Evolutionary conservation across 768 basidiomycete genomes (phyloP).

Genomic region (Termitomyces eurrhizus): DNA sequence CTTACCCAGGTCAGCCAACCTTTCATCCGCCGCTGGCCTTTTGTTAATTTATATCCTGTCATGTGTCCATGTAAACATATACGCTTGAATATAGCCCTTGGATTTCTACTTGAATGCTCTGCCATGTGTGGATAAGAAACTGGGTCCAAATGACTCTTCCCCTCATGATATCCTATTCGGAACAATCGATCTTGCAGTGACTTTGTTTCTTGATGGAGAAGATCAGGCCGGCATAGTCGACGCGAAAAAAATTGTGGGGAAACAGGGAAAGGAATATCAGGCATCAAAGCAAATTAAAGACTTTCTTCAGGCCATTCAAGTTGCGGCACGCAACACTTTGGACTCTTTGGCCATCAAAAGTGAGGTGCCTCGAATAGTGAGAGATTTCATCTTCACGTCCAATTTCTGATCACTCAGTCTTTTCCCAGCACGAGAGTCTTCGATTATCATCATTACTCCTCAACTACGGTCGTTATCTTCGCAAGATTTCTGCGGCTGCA

Average conservation of each 20-base stretch:
- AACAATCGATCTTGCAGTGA: slow-evolving; percentile 37
- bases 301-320: slow-evolving; percentile 16
- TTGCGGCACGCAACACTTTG: slow-evolving; percentile 10
- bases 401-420: background rate
- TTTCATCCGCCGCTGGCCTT: slow-evolving; percentile 15
- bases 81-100: slow-evolving; percentile 39
- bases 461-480: slow-evolving; percentile 37
- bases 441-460: slow-evolving; percentile 34
- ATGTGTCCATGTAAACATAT: slow-evolving; percentile 15
- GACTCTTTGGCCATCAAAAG: slow-evolving; percentile 9
- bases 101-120: slow-evolving; percentile 44
- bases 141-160: slow-evolving; percentile 19
- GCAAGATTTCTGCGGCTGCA: slow-evolving; percentile 30
- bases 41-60: slow-evolving; percentile 20
- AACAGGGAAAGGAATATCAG: slow-evolving; percentile 14
- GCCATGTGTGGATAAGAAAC: slow-evolving; percentile 23
- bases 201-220: slow-evolving; percentile 32
- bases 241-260: slow-evolving; percentile 2
- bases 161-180: slow-evolving; percentile 35
- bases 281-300: slow-evolving; percentile 12
- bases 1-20: slow-evolving; percentile 38
- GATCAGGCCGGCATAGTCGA: slow-evolving; percentile 10
- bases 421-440: slow-evolving; percentile 24
- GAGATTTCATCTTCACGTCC: slow-evolving; percentile 1
- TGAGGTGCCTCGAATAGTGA: slow-evolving; percentile 20